Percentiles rank a stretch among this genome's conserved stretches.
Evolutionary conservation across 192 early-diverging fungal genomes (phyloP).

Genomic region (Spinellus fusiger): DNA sequence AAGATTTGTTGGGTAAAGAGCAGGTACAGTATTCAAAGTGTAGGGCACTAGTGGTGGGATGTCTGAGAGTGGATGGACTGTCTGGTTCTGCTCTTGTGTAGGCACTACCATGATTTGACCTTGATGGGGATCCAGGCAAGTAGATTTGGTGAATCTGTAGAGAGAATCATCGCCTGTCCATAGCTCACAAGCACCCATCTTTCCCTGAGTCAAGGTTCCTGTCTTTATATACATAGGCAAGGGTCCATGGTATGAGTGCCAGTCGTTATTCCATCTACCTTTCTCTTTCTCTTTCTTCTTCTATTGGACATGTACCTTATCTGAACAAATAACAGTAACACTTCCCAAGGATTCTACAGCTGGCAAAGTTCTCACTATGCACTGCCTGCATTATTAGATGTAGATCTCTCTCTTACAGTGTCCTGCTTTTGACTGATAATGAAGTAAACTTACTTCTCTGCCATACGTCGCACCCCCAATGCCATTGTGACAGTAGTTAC

Average conservation of each 20-base stretch:
- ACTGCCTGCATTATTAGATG: conserved; percentile 44
- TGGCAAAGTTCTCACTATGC: conserved; percentile 87
- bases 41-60: conserved; percentile 20
- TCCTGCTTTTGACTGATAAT: conserved; percentile 25
- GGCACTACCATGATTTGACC: conserved; percentile 26
- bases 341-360: conserved; percentile 94
- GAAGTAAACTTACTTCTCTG: conserved; percentile 30
- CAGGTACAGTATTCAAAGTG: conserved; percentile 1
- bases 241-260: too few relatives aligned
- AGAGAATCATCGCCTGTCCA: conserved; percentile 68
- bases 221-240: too few relatives aligned
- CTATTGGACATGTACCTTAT: conserved; percentile 91
- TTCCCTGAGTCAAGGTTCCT: conserved; percentile 96
- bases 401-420: conserved; percentile 7
- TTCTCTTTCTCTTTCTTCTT: too few relatives aligned
- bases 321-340: conserved; percentile 96
- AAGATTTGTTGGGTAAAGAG: neutral
- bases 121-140: conserved; percentile 39
- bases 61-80: conserved; percentile 16
- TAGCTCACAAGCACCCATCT: conserved; percentile 86
- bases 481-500: conserved; percentile 98
- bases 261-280: too few relatives aligned
- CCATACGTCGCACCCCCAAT: conserved; percentile 93
- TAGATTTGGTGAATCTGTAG: conserved; percentile 62
- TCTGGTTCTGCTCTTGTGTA: conserved; percentile 17